A percentile compares a stretch with the other conserved stretches of the same genome.
Conservation (phyloP, 345 rosid genomes). For the Mallotus nudiflorus region DNA sequence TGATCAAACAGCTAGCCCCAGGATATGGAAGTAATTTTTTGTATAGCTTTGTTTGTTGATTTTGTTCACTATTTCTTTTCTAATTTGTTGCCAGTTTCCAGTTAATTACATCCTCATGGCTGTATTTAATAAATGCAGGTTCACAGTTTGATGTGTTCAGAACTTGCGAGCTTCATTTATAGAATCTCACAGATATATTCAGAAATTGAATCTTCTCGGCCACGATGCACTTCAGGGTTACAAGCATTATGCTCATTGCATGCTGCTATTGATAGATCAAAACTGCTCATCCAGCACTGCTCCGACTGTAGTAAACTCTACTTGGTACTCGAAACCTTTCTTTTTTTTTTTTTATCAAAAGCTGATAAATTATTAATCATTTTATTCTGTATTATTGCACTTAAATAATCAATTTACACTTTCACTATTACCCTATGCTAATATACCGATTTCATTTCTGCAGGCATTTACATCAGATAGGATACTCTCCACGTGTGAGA, state of each 20-base stretch:
- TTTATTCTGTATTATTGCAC: too few species aligned
- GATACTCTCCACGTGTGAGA: constrained; percentile 34
- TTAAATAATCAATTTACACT: not conserved
- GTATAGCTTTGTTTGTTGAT: not conserved
- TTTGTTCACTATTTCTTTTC: not conserved
- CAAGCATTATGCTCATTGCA: constrained; percentile 31
- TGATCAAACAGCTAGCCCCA: not conserved
- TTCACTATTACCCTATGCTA: not conserved
- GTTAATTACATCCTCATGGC: not conserved
- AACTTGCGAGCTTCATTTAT: constrained; percentile 32
- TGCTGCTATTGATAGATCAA: constrained; percentile 33
- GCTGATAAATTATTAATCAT: too few species aligned
- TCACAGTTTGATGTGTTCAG: constrained; percentile 42
- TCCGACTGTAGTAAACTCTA: constrained; percentile 47
- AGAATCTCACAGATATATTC: constrained; percentile 24
- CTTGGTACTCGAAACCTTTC: constrained; percentile 29
- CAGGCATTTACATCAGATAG: constrained; percentile 35
- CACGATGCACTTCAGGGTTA: constrained; percentile 33
- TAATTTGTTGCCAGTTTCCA: not conserved
- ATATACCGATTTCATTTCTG: not conserved
- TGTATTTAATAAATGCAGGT: constrained; percentile 30
- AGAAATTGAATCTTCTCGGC: constrained; percentile 41
- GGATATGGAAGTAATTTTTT: not conserved
- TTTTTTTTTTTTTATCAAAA: too few species aligned
- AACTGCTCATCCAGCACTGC: constrained; percentile 40